Conservation (phyloP, 306 rosid genomes). For the Inga laurina region DNA sequence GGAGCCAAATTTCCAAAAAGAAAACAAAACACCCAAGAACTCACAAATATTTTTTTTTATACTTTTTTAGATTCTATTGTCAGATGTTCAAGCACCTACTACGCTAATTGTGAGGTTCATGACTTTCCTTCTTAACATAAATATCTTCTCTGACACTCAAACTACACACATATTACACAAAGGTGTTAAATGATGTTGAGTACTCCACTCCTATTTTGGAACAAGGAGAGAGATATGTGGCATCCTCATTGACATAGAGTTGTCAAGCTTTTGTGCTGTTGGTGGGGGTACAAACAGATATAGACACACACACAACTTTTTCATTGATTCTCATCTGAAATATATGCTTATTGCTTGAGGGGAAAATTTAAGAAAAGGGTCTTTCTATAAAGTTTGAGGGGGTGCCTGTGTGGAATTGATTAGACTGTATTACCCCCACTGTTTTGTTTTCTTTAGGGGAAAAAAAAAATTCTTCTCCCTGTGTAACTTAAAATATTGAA, state of each 20-base stretch:
- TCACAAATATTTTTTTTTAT: too few relatives aligned
- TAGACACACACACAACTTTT: not conserved
- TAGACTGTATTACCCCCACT: not conserved
- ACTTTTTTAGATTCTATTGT: too few relatives aligned
- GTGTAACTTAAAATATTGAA: not conserved
- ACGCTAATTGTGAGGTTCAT: too few relatives aligned
- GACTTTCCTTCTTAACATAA: too few relatives aligned
- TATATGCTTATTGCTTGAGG: not conserved
- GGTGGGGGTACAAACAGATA: constrained; percentile 13
- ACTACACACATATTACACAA: too few relatives aligned
- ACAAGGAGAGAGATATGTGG: not conserved
- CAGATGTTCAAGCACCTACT: too few relatives aligned
- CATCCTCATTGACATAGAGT: not conserved
- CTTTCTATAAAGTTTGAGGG: not conserved
- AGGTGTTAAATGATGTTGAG: too few relatives aligned
- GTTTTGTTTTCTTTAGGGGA: not conserved
- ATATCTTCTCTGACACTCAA: too few relatives aligned
- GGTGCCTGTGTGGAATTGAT: constrained; percentile 3
- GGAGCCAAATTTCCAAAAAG: too few relatives aligned
- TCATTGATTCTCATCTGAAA: constrained; percentile 26
- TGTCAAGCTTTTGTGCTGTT: constrained; percentile 1
- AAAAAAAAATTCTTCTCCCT: not conserved
- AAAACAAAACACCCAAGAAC: too few relatives aligned
- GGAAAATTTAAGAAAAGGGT: not conserved
- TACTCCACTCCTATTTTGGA: not conserved